These are phyloP conservation scores for Geranium rotundifolium DNA, from an alignment of 345 rosid genomes.

Conservation along the genomic window DNA sequence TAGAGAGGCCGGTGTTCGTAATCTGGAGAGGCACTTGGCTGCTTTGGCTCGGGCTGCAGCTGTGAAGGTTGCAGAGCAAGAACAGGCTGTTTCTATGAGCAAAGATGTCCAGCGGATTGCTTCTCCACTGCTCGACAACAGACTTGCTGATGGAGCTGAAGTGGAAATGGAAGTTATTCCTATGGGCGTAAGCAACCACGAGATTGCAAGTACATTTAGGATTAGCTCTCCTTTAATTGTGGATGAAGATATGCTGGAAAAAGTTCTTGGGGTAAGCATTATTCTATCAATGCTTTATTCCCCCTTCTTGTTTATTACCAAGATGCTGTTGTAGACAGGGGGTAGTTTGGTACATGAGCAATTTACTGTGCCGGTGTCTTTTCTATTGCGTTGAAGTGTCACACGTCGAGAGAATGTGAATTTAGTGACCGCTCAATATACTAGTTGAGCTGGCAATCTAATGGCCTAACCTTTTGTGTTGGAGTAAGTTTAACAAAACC, in stretches of 20 bases:
- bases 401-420: too few species aligned
- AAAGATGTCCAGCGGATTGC: constrained; percentile 64
- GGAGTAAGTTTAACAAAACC: too few species aligned
- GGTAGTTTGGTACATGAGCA: neutral
- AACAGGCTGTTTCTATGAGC: constrained; percentile 61
- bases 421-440: too few species aligned
- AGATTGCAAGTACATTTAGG: constrained; percentile 55
- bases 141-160: constrained; percentile 85
- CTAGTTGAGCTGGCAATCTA: too few species aligned
- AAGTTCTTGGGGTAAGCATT: constrained; percentile 75
- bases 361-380: neutral
- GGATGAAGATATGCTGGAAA: constrained; percentile 86
- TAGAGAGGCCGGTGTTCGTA: constrained; percentile 95
- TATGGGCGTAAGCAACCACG: constrained; percentile 73
- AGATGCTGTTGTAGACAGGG: neutral
- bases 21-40: constrained; percentile 82
- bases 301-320: neutral
- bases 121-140: constrained; percentile 67
- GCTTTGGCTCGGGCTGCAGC: constrained; percentile 98
- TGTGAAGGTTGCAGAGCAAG: constrained; percentile 80
- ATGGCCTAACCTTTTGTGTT: too few species aligned
- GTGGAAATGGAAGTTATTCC: constrained; percentile 98
- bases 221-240: constrained; percentile 62
- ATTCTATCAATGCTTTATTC: neutral
- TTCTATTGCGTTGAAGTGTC: too few species aligned